A percentile compares a stretch with the other conserved stretches of the same genome.
These are phyloP conservation scores for Metschnikowia reukaufii DNA, from an alignment of 805 yeast species.

Conservation along the genomic window DNA sequence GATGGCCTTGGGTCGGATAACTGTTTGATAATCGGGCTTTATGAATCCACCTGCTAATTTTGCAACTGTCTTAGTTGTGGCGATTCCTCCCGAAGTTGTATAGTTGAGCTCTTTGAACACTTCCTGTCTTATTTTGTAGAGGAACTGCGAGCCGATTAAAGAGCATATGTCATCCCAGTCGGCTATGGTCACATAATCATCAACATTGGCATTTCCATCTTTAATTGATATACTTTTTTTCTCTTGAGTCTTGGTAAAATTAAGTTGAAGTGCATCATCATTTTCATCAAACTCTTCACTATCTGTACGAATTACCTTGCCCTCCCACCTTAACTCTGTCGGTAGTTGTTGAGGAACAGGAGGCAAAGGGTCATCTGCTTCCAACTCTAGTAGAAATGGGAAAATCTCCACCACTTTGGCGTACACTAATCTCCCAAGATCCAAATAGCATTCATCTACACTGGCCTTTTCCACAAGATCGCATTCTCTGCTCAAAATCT, in stretches of 20 bases:
- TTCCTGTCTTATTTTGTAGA: constrained; percentile 51
- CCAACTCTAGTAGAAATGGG: constrained; percentile 43
- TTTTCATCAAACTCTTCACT: constrained; percentile 8
- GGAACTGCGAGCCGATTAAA: constrained; percentile 62
- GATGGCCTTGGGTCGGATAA: constrained; percentile 53
- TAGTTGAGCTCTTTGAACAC: constrained; percentile 63
- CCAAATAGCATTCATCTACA: constrained; percentile 90
- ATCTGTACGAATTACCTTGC: constrained; percentile 20
- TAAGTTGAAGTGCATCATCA: constrained; percentile 1
- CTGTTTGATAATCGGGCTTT: constrained; percentile 87
- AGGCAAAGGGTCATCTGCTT: constrained; percentile 39
- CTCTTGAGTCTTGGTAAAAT: constrained; percentile 5
- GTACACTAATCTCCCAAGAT: constrained; percentile 68
- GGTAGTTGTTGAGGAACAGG: constrained; percentile 42
- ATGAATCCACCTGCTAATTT: constrained; percentile 82
- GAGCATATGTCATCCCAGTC: constrained; percentile 82
- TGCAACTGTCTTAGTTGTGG: constrained; percentile 72
- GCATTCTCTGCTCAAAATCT: constrained; percentile 60
- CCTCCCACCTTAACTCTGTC: constrained; percentile 29
- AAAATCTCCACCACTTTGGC: constrained; percentile 39
- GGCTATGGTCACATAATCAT: neutral
- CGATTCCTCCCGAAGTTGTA: constrained; percentile 88
- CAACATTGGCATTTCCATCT: constrained; percentile 47
- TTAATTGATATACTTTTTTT: constrained; percentile 4
- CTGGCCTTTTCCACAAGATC: constrained; percentile 87